A percentile compares a stretch with the other conserved stretches of the same genome.
Evolutionary conservation across 345 rosid genomes (phyloP).

Genomic region (Eucalyptus pauciflora): DNA sequence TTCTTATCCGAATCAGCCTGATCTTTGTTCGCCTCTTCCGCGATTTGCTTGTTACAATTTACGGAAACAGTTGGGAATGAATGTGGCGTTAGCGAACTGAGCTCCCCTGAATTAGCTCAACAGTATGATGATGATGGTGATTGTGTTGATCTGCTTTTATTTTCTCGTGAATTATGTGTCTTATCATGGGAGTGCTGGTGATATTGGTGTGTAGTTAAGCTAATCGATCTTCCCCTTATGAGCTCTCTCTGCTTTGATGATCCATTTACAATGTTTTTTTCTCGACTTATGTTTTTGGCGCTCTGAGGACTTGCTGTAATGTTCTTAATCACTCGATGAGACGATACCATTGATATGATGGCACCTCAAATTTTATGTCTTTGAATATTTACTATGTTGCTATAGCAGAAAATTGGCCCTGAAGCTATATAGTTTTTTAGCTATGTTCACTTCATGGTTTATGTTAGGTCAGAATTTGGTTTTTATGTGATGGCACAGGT

Average conservation of each 20-base stretch:
- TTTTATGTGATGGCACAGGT: neutral
- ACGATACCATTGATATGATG: neutral
- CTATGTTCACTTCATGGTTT: accelerated
- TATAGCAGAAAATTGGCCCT: neutral
- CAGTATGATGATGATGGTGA: neutral
- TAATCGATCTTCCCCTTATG: neutral
- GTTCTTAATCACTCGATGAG: neutral
- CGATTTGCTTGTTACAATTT: neutral
- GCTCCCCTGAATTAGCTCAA: neutral
- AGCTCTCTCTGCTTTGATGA: neutral
- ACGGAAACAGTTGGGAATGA: neutral
- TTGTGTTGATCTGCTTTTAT: neutral
- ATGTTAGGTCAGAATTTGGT: neutral
- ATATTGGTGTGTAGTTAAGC: neutral
- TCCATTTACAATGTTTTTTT: neutral
- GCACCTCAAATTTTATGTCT: neutral
- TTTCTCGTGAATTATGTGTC: neutral
- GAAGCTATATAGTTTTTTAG: accelerated
- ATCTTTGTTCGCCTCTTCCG: neutral
- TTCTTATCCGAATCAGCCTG: neutral
- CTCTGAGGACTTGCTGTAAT: neutral
- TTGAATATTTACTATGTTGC: neutral
- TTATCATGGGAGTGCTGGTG: neutral
- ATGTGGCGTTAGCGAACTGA: neutral
- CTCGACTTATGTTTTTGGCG: neutral